Base-by-base conservation (phyloP, 2,329 filamentous ascomycete species). In the Fusarium nisikadoi region DNA sequence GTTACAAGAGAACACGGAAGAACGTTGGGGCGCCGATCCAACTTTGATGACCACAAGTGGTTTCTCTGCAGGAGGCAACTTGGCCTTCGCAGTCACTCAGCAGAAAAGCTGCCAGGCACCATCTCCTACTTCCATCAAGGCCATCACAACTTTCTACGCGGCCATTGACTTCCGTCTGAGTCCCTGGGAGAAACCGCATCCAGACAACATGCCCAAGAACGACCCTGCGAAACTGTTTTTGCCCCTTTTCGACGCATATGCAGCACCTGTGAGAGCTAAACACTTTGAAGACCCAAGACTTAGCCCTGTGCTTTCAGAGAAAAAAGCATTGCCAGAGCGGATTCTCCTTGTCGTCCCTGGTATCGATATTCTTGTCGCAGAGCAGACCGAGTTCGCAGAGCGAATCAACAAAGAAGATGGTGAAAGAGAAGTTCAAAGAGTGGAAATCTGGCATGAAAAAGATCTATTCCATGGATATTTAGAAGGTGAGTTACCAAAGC, bases 161-260 rank as follows among this genome's bases (percentile, higher is more conserved):
- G 74, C 78, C 12, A 76, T 85, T 12, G 83, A 86, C 64, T 71
- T 85, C 20, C 79, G 83, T 0, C 73, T 81, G 1, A 75, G 75
- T 20, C 84, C 84, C 1, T 76, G 76, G 72, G 74, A 82, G 42
- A 87, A 86, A 68, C 82, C 81, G 0, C 79, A 74, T 14, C 82
- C 76, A 3, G 60, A 50, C 13, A 69, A 38, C 1, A 68, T 80
- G 78, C 82, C 83, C 2, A 75, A 76, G 27, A 76, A 63, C 2
- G 84, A 87, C 60, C 83, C 83, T 1, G 36, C 83, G 20, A 62
- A 67, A 0, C 80, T 83, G 20, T 62, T 86, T 53, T 57, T 80
- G 29, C 83, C 83, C 1, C 72, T 87, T 13, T 85, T 83, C 46
- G 83, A 86, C 70, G 75, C 83, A 0, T 87, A 87, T 64, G 80